Evolutionary conservation across 1,284 basidiomycete species (phyloP), one percentile per base, ranked within the genome.

Genomic region (Leccinum brunneo-olivaceum): DNA sequence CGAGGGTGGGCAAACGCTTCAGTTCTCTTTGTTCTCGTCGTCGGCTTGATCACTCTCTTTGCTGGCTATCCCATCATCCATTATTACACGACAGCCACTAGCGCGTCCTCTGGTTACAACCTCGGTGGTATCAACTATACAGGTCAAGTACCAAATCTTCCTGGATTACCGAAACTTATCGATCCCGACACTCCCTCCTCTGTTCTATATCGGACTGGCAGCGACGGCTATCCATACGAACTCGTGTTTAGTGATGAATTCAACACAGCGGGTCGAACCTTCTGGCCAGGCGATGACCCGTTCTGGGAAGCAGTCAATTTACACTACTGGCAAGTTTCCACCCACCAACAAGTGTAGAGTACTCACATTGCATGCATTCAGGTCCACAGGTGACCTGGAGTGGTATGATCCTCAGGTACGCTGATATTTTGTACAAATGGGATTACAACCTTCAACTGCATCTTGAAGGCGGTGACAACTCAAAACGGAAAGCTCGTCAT

Each of bases 211-310:
- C 73, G 77, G 20, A 72, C 65, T 5, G 84, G 81, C 16, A 67
- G 76, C 7, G 88, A 93, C 53, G 87, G 88, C 4, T 70, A 79
- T 43, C 63, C 71, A n/a, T 92, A 89, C 65, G 72, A 83, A 49
- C 77, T 97, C 24, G 83, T 92, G 2, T 94, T 93, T 63, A 91
- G 84, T 45, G 94, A 98, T 64, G 94, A 98, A 65, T 96, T 96
- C 63, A 81, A 94, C 39, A 67, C 58, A 6, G 81, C 84, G 24
- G 92, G 90, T 6, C 73, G 84, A 27, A 75, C 83, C 2, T 88
- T 88, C 57, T 88, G 76, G 62, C 81, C 84, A 12, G 84, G 85
- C 2, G 84, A 89, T 50, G 85, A 88, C 62, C 75, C 84, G 10
- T 88, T 70, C 57, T 88, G 84, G 84, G 84, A 85, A 59, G 84